These are phyloP conservation scores for Rhodotorula sp. DNA, from an alignment of 1,284 basidiomycete genomes.

Conservation along the genomic window DNA sequence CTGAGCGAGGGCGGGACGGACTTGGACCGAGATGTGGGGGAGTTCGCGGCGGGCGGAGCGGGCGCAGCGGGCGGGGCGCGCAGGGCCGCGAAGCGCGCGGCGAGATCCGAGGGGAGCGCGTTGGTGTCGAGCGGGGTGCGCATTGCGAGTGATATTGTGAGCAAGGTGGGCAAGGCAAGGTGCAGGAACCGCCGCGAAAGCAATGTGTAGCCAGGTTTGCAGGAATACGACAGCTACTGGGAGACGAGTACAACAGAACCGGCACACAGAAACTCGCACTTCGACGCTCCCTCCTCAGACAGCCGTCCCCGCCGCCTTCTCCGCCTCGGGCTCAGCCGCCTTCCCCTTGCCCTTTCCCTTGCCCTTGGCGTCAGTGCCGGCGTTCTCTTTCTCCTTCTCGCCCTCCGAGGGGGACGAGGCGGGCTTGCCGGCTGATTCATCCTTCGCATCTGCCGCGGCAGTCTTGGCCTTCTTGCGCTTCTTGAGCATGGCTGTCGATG, in stretches of 20 bases:
- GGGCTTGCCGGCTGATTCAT: neutral
- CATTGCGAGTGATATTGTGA: neutral
- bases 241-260: no score
- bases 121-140: neutral
- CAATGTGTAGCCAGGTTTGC: no score
- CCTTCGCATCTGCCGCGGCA: neutral
- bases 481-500: conserved; percentile 45
- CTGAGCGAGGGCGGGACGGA: neutral
- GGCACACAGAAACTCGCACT: no score
- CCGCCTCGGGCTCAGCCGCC: neutral
- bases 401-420: conserved; percentile 1
- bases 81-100: conserved; percentile 15
- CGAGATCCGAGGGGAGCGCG: neutral
- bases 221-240: no score
- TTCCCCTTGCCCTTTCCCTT: conserved; percentile 18
- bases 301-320: neutral
- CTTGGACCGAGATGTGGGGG: conserved; percentile 1
- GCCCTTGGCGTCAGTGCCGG: neutral
- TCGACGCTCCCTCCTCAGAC: no score
- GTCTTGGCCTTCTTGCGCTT: conserved; percentile 45
- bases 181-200: no score
- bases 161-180: neutral
- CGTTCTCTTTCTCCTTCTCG: conserved; percentile 21
- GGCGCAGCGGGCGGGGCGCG: neutral
- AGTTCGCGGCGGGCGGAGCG: neutral